These are phyloP conservation scores for Priceomyces fermenticarens DNA, from an alignment of 805 yeast genomes.

Conservation along the genomic window DNA sequence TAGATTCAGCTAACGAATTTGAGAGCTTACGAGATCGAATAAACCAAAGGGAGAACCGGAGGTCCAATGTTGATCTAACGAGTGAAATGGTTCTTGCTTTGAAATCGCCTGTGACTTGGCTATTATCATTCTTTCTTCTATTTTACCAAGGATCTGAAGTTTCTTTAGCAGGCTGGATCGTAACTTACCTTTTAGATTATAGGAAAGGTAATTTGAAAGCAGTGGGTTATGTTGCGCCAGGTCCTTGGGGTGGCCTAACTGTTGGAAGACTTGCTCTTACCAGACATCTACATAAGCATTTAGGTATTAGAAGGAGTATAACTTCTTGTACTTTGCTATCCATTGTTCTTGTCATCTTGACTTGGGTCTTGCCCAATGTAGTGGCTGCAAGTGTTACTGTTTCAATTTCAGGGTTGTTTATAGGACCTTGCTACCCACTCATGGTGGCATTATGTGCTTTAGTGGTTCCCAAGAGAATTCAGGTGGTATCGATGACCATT, in stretches of 20 bases:
- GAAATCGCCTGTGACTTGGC: constrained; percentile 40
- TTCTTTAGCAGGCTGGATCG: constrained; percentile 68
- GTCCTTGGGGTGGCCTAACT: constrained; percentile 72
- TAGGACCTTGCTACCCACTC: constrained; percentile 67
- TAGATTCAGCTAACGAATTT: not conserved
- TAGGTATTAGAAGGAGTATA: constrained; percentile 48
- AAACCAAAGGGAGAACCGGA: not conserved
- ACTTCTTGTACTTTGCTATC: constrained; percentile 31
- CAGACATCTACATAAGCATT: constrained; percentile 27
- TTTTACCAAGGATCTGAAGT: constrained; percentile 71
- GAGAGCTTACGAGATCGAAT: not conserved
- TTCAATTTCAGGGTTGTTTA: constrained; percentile 52
- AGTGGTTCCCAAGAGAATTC: constrained; percentile 50
- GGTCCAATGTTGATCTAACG: not conserved
- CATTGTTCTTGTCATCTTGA: constrained; percentile 35
- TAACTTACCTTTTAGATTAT: constrained; percentile 56
- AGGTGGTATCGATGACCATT: constrained; percentile 47
- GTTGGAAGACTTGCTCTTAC: constrained; percentile 57
- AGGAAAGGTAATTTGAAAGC: constrained; percentile 44
- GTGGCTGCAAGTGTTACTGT: constrained; percentile 46
- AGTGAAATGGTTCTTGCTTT: constrained; percentile 35
- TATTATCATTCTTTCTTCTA: constrained; percentile 52
- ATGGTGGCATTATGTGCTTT: constrained; percentile 44
- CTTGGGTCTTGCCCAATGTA: constrained; percentile 48
- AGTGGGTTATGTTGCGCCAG: constrained; percentile 64